A percentile compares a stretch with the other conserved stretches of the same genome.
These are phyloP conservation scores for Tolypocladium amazonense DNA, from an alignment of 2,329 filamentous ascomycete species.

Conservation along the genomic window DNA sequence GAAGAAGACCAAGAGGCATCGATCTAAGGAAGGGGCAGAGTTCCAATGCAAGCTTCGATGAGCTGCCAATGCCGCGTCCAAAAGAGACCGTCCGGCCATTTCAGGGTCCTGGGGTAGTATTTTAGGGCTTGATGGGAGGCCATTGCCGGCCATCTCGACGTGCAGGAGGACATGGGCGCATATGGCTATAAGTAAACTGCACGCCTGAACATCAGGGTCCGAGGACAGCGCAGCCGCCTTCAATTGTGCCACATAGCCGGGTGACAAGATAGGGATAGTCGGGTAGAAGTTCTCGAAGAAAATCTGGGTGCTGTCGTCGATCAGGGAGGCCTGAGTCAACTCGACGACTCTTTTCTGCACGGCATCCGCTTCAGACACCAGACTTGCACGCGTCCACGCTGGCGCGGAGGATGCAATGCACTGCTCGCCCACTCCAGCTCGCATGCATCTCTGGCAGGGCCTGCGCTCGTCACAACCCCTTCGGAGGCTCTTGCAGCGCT, in stretches of 20 bases:
- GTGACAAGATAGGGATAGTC: slow-evolving; percentile 31
- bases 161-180: slow-evolving; percentile 31
- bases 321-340: slow-evolving; percentile 19
- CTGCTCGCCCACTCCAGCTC: slow-evolving; percentile 28
- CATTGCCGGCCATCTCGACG: slow-evolving; percentile 23
- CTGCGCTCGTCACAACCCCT: slow-evolving; percentile 33
- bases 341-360: slow-evolving; percentile 17
- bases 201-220: slow-evolving; percentile 20
- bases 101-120: slow-evolving; percentile 14
- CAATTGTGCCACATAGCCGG: slow-evolving; percentile 22
- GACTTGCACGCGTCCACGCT: not conserved
- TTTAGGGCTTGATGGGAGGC: slow-evolving; percentile 17
- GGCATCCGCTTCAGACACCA: not conserved
- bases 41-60: slow-evolving; percentile 22
- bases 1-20: slow-evolving; percentile 30
- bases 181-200: slow-evolving; percentile 25
- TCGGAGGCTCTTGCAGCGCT: slow-evolving; percentile 29
- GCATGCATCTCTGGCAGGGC: slow-evolving; percentile 30
- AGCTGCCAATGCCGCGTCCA: slow-evolving; percentile 23
- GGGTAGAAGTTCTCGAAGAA: slow-evolving; percentile 29
- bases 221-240: slow-evolving; percentile 10
- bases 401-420: slow-evolving; percentile 12
- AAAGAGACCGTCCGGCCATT: slow-evolving; percentile 23
- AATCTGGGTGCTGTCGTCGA: slow-evolving; percentile 26
- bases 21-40: slow-evolving; percentile 25